Evolutionary conservation across 441 rosid genomes (phyloP).

Genomic region (Gossypium trilobum): DNA sequence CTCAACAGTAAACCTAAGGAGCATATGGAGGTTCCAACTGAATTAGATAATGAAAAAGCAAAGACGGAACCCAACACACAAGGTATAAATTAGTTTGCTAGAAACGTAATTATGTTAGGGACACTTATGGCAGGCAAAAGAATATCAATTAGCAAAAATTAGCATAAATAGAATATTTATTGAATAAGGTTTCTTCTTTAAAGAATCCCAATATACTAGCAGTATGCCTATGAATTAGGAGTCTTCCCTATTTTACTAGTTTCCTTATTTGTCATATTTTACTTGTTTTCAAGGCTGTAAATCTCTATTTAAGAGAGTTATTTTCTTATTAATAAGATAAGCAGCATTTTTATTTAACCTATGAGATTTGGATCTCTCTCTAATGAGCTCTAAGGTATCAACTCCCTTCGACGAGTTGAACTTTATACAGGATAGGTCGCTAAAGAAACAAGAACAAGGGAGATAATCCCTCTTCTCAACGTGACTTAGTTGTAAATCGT

Average conservation of each 20-base stretch:
- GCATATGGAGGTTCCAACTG: background rate
- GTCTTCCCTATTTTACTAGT: background rate
- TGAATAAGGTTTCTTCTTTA: background rate
- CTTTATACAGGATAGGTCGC: background rate
- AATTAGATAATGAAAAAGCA: background rate
- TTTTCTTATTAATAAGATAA: background rate
- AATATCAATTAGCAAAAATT: background rate
- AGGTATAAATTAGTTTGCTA: slow-evolving; percentile 1
- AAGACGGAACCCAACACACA: background rate
- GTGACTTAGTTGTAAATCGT: background rate
- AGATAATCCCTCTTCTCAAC: background rate
- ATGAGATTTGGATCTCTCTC: background rate
- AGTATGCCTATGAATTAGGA: background rate
- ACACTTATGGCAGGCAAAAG: background rate
- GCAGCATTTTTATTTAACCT: background rate
- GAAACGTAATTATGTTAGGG: background rate
- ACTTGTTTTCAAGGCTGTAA: background rate
- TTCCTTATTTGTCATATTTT: background rate
- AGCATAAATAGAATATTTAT: background rate
- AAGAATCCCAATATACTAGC: background rate
- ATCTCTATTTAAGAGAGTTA: background rate
- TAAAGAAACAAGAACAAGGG: background rate
- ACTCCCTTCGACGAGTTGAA: background rate
- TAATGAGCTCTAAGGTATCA: background rate
- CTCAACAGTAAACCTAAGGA: background rate